These are phyloP conservation scores for Boletus barrowsii DNA, from an alignment of 768 basidiomycete genomes.

Conservation along the genomic window DNA sequence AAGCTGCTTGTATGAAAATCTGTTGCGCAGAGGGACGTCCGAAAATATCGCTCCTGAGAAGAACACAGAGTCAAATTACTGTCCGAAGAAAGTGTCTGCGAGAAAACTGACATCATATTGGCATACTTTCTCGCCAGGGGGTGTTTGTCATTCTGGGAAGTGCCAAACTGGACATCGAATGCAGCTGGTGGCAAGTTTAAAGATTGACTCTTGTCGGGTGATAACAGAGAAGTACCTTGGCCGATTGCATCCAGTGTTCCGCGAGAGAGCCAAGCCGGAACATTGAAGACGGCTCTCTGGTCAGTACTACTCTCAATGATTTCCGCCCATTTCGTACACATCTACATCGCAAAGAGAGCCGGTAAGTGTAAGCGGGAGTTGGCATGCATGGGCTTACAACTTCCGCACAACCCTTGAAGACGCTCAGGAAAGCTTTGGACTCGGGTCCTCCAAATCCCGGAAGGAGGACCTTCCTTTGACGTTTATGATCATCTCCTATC, in stretches of 20 bases:
- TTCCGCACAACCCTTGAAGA: constrained; percentile 41
- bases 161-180: constrained; percentile 48
- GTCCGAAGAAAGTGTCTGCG: not conserved
- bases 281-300: constrained; percentile 20
- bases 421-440: constrained; percentile 46
- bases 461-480: constrained; percentile 53
- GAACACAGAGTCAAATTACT: constrained; percentile 6
- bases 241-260: constrained; percentile 52
- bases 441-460: constrained; percentile 55
- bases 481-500: constrained; percentile 44
- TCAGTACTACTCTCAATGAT: constrained; percentile 5
- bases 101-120: constrained; percentile 13
- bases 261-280: constrained; percentile 36
- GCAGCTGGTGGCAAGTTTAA: constrained; percentile 31
- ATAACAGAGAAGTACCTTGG: constrained; percentile 32
- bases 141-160: constrained; percentile 9
- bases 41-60: constrained; percentile 19
- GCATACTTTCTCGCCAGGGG: constrained; percentile 9
- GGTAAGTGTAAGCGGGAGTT: not conserved
- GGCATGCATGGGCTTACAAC: constrained; percentile 11
- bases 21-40: constrained; percentile 15
- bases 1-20: constrained; percentile 14
- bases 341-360: constrained; percentile 7
- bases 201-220: not conserved
- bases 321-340: constrained; percentile 25